Evolutionary conservation across 768 basidiomycete genomes (phyloP), one percentile per base, ranked within the genome.

Genomic region (Auricularia heimuer): DNA sequence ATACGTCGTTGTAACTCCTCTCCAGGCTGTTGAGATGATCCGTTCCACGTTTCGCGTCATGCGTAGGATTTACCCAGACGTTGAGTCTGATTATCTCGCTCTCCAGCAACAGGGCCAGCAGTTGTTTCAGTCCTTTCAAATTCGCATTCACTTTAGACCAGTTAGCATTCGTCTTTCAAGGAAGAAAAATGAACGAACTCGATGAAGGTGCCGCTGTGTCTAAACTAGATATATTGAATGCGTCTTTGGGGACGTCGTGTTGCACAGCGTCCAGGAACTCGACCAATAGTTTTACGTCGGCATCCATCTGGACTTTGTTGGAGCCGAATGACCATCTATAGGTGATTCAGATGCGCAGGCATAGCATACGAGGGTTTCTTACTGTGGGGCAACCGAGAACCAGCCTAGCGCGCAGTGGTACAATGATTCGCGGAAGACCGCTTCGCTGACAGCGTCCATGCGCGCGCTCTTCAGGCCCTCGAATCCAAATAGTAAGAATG

Each of bases 301-400:
- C 86, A 67, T 90, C 87, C 21, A 98, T 79, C 75, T 98, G 94
- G 4, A 93, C 85, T 2, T 93, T 87, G 74, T 92, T 92, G 33
- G 92, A 90, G n/a, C 96, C 97, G 73, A 87, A 97, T 3, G 95
- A 89, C 95, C 96, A 98, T 70, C 95, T 98, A 70, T 58, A 62
- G 36, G 24, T 58, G 3, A 58, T 61, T 18, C 62, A 66, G 21
- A 34, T 62, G 34, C 37, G 3, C 60, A 6, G 44, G 24, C n/a
- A 54, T 62, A 45, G 37, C 3, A 44, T 54, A 42, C 8, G 16
- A 70, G 24, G 8, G 21, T 14, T 3, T 70, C 92, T 75, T 74
- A 97, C 95, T 94, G 93, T 8, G 94, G 89, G n/a, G 89, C 83
- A 61, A 88, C 83, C n/a, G 88, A 78, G 76, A 98, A 99, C 97